Evolutionary conservation across 2,329 filamentous ascomycete genomes (phyloP), one percentile per base, ranked within the genome.

Genomic region (Elsinoe batatas): DNA sequence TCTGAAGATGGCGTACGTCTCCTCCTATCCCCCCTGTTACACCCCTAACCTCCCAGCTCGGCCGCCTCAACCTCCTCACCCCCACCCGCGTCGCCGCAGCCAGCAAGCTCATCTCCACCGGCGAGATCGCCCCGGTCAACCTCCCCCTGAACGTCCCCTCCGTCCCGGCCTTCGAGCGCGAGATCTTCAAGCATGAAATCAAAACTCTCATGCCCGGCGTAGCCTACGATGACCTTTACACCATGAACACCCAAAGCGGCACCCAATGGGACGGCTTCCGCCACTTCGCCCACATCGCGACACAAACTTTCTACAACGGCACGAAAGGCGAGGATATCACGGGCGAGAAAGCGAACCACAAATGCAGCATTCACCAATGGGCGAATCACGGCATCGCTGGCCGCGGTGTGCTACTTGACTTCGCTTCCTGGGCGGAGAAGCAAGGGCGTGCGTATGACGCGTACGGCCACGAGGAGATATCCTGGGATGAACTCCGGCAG

Each of bases 41-140:
- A 3, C 38, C 10, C 5, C 35, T 46, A 26, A 42, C 22, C 79
- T 0, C 66, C 71, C 20, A 60, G 42, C 53, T 60, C 22, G 58
- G 58, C 26, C 49, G 38, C 26, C 54, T 60, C 6, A 58, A 60
- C 30, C 54, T 57, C 42, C 56, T 60, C 22, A 58, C 58, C 12
- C 54, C 58, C 6, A 8, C n/a, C 3, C 71, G 79, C 12, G 78
- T 82, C 35, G 74, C 76, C 46, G 74, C 74, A 10, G 78, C 80
- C 2, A 67, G 75, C 1, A 69, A 69, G 37, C 78, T 81, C 60
- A 80, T 82, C 57, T 68, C 67, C 44, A 78, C 75, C 2, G 80
- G 80, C 12, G 77, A 81, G 53, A 74, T 80, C 59, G 71, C 81
- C 1, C 73, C 77, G 10, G 69, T 81, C 32, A 77, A 82, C 59